Percentiles rank a stretch among this genome's conserved stretches.
phyloP scores from a whole-genome alignment of 164 flowering plant genomes.

The Aristolochia contorta region DNA sequence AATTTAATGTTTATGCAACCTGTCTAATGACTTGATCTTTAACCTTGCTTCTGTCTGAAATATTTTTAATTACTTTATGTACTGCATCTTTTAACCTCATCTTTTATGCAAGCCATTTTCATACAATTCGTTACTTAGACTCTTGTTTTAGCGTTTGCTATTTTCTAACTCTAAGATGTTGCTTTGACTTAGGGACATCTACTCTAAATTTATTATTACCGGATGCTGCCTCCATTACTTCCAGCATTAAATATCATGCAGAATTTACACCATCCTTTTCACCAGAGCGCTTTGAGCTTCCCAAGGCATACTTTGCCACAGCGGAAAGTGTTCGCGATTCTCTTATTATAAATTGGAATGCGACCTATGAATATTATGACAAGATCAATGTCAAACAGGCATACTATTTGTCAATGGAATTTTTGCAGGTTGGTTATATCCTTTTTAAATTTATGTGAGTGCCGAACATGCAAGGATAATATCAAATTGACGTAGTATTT shows the following conservation, averaged over 20 bases:
- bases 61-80: not conserved
- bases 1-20: too few relatives aligned
- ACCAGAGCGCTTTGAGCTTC: conserved; percentile 53
- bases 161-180: not conserved
- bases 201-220: conserved; percentile 18
- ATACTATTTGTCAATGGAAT: conserved; percentile 91
- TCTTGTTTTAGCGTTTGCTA: not conserved
- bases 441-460: not conserved
- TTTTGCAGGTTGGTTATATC: conserved; percentile 60
- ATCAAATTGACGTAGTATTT: not conserved
- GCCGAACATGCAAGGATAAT: not conserved
- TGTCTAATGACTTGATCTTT: too few relatives aligned
- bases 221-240: conserved; percentile 61
- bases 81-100: not conserved
- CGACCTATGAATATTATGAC: conserved; percentile 66
- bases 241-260: conserved; percentile 82
- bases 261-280: conserved; percentile 87
- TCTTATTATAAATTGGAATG: conserved; percentile 80
- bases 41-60: not conserved
- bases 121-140: not conserved
- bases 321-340: conserved; percentile 83
- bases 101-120: not conserved
- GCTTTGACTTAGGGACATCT: conserved; percentile 17
- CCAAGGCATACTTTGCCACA: conserved; percentile 79
- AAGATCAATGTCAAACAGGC: conserved; percentile 81